Evolutionary conservation across 164 flowering plant genomes (phyloP), one percentile per base, ranked within the genome.

Genomic region (Hamamelis virginiana): DNA sequence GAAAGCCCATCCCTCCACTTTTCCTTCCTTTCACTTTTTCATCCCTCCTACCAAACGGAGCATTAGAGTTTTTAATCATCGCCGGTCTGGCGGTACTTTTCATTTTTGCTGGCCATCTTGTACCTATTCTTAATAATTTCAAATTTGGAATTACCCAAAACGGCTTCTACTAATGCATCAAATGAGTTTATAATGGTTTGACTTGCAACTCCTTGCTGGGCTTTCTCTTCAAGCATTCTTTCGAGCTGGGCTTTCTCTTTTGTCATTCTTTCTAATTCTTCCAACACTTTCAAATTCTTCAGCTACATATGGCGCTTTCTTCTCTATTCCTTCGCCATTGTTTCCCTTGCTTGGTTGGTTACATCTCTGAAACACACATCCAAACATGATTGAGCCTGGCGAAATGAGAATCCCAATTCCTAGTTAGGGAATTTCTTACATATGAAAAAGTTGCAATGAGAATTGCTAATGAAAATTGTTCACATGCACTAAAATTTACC

Each of bases 251-350:
- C 51, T 47, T 47, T 47, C 51, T 47, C 51, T 18, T 47, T 18
- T 5, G 69, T 72, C 14, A 75, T 57, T 23, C 70, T 59, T 25
- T 69, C 21, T n/a, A n/a, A n/a, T n/a, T n/a, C n/a, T n/a, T n/a
- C n/a, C n/a, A n/a, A n/a, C n/a, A n/a, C n/a, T n/a, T n/a, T n/a
- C n/a, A 48, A 70, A 60, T 59, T 66, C 78, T 16, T 64, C 43
- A 14, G 70, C 78, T 19, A 64, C 65, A 3, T 76, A 76, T 1
- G 67, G 75, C 1, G 79, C 79, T 41, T 67, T 68, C 69, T 59
- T 75, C 48, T 46, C 26, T 9, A 21, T 5, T 18, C 58, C 38
- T n/a, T 47, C 12, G 26, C 9, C 19, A 4, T 8, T 10, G 11
- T 6, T 22, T 53, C 27, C 47, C 43, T 61, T 58, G 48, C 51